phyloP scores from a whole-genome alignment of 2,329 filamentous ascomycete species.

The Cercospora sp. region DNA sequence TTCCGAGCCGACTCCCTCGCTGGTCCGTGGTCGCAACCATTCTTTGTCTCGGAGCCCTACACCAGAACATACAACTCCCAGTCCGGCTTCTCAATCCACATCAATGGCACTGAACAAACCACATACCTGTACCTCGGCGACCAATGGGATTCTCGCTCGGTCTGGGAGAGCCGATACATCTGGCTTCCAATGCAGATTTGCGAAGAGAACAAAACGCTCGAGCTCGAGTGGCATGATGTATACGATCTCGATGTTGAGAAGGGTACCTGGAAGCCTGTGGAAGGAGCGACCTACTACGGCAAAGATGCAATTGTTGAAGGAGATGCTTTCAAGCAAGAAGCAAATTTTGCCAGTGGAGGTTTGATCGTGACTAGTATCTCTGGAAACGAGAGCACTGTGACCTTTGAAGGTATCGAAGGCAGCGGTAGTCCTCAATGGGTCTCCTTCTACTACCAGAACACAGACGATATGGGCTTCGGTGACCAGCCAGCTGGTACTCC shows the following conservation, averaged over 20 bases:
- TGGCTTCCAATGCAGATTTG: conserved; percentile 58
- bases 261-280: conserved; percentile 50
- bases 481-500: conserved; percentile 56
- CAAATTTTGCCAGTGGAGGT: conserved; percentile 53
- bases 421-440: conserved; percentile 58
- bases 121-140: conserved; percentile 64
- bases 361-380: conserved; percentile 55
- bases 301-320: conserved; percentile 51
- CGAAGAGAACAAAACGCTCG: conserved; percentile 53
- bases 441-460: conserved; percentile 61
- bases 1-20: conserved; percentile 58
- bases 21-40: conserved; percentile 64
- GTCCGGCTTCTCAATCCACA: conserved; percentile 58
- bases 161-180: conserved; percentile 60
- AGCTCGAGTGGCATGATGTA: conserved; percentile 57
- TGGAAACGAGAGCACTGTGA: conserved; percentile 58
- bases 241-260: conserved; percentile 58
- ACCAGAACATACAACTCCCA: conserved; percentile 62
- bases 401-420: conserved; percentile 53
- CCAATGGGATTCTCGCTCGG: conserved; percentile 61
- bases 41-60: conserved; percentile 58
- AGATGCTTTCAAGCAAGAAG: conserved; percentile 57
- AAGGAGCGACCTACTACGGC: conserved; percentile 52
- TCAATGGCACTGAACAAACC: conserved; percentile 44
- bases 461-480: conserved; percentile 62